Conservation (phyloP, 2,329 filamentous ascomycete species). For the Fusarium incarnatum region DNA sequence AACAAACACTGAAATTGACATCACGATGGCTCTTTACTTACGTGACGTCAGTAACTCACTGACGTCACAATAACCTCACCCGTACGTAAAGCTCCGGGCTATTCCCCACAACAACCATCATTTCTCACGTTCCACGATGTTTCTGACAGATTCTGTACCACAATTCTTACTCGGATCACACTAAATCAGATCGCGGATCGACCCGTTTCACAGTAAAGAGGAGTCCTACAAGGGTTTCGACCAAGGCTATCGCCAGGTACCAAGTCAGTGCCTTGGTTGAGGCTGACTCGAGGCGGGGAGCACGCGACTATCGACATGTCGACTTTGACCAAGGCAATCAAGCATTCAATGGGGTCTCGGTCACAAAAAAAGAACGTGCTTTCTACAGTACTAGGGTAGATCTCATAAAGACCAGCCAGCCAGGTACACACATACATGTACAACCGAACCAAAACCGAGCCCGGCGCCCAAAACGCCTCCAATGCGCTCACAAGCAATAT, state of each 20-base stretch:
- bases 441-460: slow-evolving; percentile 24
- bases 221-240: slow-evolving; percentile 14
- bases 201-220: slow-evolving; percentile 4
- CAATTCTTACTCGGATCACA: slow-evolving; percentile 6
- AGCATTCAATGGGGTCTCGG: slow-evolving; percentile 1
- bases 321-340: slow-evolving; percentile 11
- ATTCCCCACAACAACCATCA: slow-evolving; percentile 34
- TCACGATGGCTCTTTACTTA: slow-evolving; percentile 24
- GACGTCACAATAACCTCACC: slow-evolving; percentile 39
- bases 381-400: slow-evolving; percentile 1
- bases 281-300: slow-evolving; percentile 7
- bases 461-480: slow-evolving; percentile 37
- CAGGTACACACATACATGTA: background rate
- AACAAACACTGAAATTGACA: slow-evolving; percentile 12
- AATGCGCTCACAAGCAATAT: slow-evolving; percentile 25
- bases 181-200: slow-evolving; percentile 20
- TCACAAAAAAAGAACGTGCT: background rate
- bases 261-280: slow-evolving; percentile 19
- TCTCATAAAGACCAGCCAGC: slow-evolving; percentile 3
- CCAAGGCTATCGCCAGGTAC: slow-evolving; percentile 25
- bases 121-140: background rate
- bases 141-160: slow-evolving; percentile 28
- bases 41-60: slow-evolving; percentile 43
- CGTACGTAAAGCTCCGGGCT: slow-evolving; percentile 34
- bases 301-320: slow-evolving; percentile 12